Evolutionary conservation across 108 stramenopile genomes (phyloP), one percentile per base, ranked within the genome.

Genomic region (Chaetoceros tenuissimus): DNA sequence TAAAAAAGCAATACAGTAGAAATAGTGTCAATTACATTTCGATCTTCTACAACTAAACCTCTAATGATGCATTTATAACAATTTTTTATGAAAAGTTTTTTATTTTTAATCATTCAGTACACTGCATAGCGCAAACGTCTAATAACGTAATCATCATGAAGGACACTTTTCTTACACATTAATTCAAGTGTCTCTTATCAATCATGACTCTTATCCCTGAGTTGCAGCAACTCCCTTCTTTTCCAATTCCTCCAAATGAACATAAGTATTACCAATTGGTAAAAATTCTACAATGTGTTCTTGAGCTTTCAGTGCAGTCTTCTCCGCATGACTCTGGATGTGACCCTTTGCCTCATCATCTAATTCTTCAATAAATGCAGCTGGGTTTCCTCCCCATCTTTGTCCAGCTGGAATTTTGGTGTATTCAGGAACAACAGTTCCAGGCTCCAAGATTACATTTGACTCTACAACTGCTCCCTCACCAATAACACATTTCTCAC

Each of bases 361-460:
- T 60, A 93, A 68, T 45, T 78, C 60, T 3, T 74, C 72, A 45
- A 96, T 53, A 71, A 75, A 94, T 49, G 57, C 68, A 30, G 94
- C 88, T 29, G 96, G 96, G 60, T 96, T 94, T 31, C 96, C 96
- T 5, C 75, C 92, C 96, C 96, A 96, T 53, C 78, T 76, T 69
- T 91, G 83, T 56, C 90, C 91, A 23, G 78, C 67, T 20, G 91
- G 91, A 69, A 96, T 87, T 53, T 79, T 77, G 5, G 85, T 66
- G 62, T 91, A 90, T 18, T 87, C 72, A 10, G 85, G 81, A 45
- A 96, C 86, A 24, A 96, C 91, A 24, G 92, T 84, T 43, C 96
- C 96, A 24, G 93, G 86, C 40, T 94, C 93, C 24, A 95, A 67
- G 24, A 87, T 82, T 25, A 82, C 86, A 62, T 87, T 55, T 46